Percentiles rank a stretch among this genome's conserved stretches.
Evolutionary conservation across 208 protist genomes (phyloP).

Genomic region (Zelonia costaricensis): DNA sequence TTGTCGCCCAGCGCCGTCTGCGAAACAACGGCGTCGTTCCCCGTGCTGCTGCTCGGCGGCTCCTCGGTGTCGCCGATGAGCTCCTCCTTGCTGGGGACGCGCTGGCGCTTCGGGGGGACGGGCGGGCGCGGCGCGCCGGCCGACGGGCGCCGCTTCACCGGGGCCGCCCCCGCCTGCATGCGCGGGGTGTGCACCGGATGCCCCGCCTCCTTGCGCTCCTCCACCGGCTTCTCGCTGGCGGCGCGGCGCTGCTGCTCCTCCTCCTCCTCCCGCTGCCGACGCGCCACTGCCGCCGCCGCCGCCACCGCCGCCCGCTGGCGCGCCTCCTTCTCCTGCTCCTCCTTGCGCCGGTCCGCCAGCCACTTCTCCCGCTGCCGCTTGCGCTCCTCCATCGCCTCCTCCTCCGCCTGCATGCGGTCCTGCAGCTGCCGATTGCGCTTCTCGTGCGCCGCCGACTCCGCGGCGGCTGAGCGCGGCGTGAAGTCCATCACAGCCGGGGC

Average conservation of each 20-base stretch:
- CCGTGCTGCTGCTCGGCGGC: constrained; percentile 49
- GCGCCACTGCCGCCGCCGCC: constrained; percentile 4
- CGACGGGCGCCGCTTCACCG: constrained; percentile 12
- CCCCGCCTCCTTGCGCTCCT: constrained; percentile 39
- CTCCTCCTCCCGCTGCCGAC: constrained; percentile 23
- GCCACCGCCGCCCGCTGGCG: constrained; percentile 4
- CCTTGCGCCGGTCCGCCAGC: constrained; percentile 12
- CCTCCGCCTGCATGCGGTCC: constrained; percentile 45
- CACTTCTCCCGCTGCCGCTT: constrained; percentile 32
- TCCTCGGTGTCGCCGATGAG: constrained; percentile 64
- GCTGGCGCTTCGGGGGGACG: constrained; percentile 31
- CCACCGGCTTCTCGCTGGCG: constrained; percentile 18
- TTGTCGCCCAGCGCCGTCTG: constrained; percentile 75
- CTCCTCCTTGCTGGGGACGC: constrained; percentile 64
- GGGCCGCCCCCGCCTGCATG: constrained; percentile 9
- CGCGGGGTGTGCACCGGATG: constrained; percentile 65
- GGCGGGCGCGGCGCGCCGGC: constrained; percentile 11
- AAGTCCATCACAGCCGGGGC: constrained; percentile 41
- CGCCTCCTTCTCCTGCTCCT: constrained; percentile 19
- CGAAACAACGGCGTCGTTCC: constrained; percentile 76
- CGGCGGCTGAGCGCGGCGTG: constrained; percentile 28
- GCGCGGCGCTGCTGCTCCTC: constrained; percentile 17
- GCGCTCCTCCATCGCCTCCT: constrained; percentile 37
- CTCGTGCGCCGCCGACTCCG: constrained; percentile 33
- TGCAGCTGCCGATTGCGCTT: constrained; percentile 40